Percentiles rank a stretch among this genome's conserved stretches.
Evolutionary conservation across 352 stramenopile genomes (phyloP).

Genomic region (Peronosclerospora sorghi): DNA sequence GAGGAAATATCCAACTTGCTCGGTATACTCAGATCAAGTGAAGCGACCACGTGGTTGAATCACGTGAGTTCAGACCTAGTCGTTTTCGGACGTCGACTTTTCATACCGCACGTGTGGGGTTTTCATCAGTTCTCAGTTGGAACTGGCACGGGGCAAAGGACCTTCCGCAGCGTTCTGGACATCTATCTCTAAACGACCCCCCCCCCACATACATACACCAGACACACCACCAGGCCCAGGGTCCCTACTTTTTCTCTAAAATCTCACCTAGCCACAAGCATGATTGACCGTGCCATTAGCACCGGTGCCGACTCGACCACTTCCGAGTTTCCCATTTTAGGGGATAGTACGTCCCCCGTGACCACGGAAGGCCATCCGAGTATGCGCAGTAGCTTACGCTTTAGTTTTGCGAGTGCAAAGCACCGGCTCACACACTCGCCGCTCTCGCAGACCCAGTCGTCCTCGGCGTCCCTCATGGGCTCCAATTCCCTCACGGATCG

Average conservation of each 20-base stretch:
- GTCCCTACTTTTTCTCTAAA: not conserved
- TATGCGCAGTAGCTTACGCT: conserved; percentile 12
- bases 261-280: conserved; percentile 6
- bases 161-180: no score
- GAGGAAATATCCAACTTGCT: conserved; percentile 6
- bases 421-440: conserved; percentile 17
- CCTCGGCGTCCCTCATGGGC: conserved; percentile 10
- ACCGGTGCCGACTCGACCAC: conserved; percentile 11
- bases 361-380: conserved; percentile 16
- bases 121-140: conserved; percentile 7
- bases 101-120: not conserved
- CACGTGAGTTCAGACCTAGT: conserved; percentile 1
- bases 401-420: conserved; percentile 13
- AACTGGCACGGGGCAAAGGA: no score
- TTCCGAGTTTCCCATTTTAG: conserved; percentile 24
- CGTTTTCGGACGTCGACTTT: not conserved
- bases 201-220: no score
- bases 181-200: no score
- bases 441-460: conserved; percentile 18
- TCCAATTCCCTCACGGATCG: conserved; percentile 35
- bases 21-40: conserved; percentile 1
- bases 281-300: conserved; percentile 10
- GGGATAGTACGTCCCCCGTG: conserved; percentile 19
- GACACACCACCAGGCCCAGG: no score
- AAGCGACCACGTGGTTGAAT: conserved; percentile 9